Base-by-base conservation (phyloP, 495 filamentous ascomycete species). In the Aspergillus heteromorphus region DNA sequence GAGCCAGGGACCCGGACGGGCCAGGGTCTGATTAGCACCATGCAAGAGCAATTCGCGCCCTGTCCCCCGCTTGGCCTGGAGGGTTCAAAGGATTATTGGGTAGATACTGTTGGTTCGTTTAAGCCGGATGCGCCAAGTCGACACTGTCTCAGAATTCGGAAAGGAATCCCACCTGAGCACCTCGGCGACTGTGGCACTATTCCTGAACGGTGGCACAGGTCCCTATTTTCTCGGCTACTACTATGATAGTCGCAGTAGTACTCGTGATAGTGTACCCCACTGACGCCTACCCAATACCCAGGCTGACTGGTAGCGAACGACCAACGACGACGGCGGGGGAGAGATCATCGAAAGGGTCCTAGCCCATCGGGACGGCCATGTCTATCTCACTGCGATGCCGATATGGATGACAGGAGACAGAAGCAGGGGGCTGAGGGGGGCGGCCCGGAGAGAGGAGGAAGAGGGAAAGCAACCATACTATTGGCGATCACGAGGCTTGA, bases 401-500 rank as follows among this genome's bases (percentile, higher is more conserved):
- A 36, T 10, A 36, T 36, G 31, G 31, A 36, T 36, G 31, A 10
- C 31, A 14, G 31, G 31, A 36, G 31, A 48, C 13, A 14, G 25
- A 48, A n/a, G 18, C 19, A 18, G 19, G 48, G 25, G 41, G n/a
- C 17, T 23, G 31, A 16, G 21, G 19, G 14, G 43, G 16, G 16
- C 13, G 6, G n/a, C n/a, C n/a, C 9, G 43, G 20, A 36, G 16
- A 6, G 7, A 17, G 36, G 40, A 27, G 43, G 48, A 56, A 53
- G 31, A 45, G 14, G 31, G 45, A 56, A 49, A 29, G 42, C 29
- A 19, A 19, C 14, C 19, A 17, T n/a, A 16, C 17, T 13, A 49
- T 48, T 49, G 45, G 49, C 50, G 45, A 51, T 58, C 55, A 59
- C 58, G 48, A 54, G 56, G 51, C 40, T 41, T 1, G 43, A 55